Evolutionary conservation across 192 early-diverging fungal species (phyloP).

Genomic region (Pilaira anomala): DNA sequence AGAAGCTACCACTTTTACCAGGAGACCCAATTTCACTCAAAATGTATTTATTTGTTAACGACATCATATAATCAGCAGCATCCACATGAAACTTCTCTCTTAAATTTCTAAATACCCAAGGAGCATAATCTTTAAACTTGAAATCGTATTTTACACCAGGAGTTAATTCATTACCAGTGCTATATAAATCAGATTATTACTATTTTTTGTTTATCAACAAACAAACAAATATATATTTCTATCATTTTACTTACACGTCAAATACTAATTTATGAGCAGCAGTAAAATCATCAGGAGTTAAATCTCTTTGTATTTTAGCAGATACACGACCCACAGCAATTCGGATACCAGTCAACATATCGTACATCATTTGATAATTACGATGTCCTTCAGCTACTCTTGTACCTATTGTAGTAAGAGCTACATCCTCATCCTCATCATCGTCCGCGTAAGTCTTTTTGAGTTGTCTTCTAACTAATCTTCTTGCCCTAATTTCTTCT

Average conservation of each 20-base stretch:
- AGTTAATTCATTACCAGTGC: slow-evolving; percentile 90
- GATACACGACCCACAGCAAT: slow-evolving; percentile 70
- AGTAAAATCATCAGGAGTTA: slow-evolving; percentile 77
- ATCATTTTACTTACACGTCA: slow-evolving; percentile 70
- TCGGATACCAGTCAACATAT: slow-evolving; percentile 24
- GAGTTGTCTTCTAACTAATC: background rate
- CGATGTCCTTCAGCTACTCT: slow-evolving; percentile 16
- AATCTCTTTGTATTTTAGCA: slow-evolving; percentile 74
- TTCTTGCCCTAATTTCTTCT: slow-evolving; percentile 12
- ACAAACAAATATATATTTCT: background rate
- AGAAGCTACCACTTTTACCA: slow-evolving; percentile 95
- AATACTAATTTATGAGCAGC: slow-evolving; percentile 94
- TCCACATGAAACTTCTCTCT: slow-evolving; percentile 88
- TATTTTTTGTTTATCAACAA: background rate
- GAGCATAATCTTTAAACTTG: slow-evolving; percentile 99
- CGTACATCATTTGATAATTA: slow-evolving; percentile 20
- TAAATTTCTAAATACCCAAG: slow-evolving; percentile 96
- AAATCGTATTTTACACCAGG: slow-evolving; percentile 97
- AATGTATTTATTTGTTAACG: slow-evolving; percentile 96
- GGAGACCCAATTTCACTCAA: slow-evolving; percentile 95
- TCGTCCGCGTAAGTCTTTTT: slow-evolving; percentile 12
- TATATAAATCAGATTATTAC: slow-evolving; percentile 22
- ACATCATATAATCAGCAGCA: slow-evolving; percentile 90
- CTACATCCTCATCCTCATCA: slow-evolving; percentile 25
- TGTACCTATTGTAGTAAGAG: slow-evolving; percentile 53